phyloP scores from a whole-genome alignment of 495 filamentous ascomycete species.

The Annulohypoxylon stygium region DNA sequence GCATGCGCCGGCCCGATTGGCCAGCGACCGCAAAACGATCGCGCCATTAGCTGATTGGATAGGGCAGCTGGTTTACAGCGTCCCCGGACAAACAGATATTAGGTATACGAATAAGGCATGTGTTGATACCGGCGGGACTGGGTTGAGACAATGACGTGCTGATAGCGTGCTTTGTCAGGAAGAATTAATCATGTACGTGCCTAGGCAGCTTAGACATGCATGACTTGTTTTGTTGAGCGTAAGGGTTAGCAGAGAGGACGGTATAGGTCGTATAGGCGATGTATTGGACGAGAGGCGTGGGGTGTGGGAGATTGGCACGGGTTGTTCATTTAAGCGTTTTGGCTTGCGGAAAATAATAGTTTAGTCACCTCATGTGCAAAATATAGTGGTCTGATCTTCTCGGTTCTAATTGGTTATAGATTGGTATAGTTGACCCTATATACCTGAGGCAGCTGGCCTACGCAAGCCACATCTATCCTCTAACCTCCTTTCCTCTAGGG shows the following conservation, averaged over 20 bases:
- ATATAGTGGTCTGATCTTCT: background rate
- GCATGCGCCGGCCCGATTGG: slow-evolving; percentile 25
- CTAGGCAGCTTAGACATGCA: slow-evolving; percentile 1
- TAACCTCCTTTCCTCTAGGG: background rate
- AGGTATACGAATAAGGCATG: slow-evolving; percentile 12
- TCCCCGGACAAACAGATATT: background rate
- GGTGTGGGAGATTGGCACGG: background rate
- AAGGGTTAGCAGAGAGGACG: background rate
- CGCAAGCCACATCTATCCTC: background rate
- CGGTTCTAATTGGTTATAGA: background rate
- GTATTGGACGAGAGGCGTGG: background rate
- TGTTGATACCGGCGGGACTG: slow-evolving; percentile 7
- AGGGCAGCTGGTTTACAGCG: background rate
- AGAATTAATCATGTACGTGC: background rate
- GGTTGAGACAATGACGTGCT: slow-evolving; percentile 5
- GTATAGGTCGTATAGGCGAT: background rate
- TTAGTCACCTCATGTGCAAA: background rate
- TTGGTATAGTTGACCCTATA: background rate
- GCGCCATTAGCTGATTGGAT: slow-evolving; percentile 1
- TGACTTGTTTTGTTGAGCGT: background rate
- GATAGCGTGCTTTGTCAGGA: background rate
- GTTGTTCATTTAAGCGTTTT: slow-evolving; percentile 4
- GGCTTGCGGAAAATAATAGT: background rate
- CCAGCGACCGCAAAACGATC: background rate
- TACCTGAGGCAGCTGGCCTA: background rate